These are phyloP conservation scores for Vigna reflexopilosa DNA, from an alignment of 306 rosid species.

Conservation along the genomic window DNA sequence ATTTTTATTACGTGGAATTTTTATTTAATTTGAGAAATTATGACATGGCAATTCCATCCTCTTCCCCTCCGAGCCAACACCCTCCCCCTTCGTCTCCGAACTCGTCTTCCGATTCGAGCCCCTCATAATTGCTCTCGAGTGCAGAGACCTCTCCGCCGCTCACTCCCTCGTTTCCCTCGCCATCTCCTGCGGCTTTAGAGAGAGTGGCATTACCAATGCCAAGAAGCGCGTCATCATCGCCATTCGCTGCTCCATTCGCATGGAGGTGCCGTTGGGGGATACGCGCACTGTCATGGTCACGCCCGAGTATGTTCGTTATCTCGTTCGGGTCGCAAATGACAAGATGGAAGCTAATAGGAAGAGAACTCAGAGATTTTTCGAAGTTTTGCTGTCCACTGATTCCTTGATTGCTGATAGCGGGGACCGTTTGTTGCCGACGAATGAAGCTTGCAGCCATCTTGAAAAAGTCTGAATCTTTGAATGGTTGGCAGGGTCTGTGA, in stretches of 20 bases:
- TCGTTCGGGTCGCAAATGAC: conserved; percentile 73
- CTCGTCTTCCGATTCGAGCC: conserved; percentile 94
- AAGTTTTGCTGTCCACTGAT: too few species aligned
- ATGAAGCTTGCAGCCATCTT: too few species aligned
- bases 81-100: conserved; percentile 41
- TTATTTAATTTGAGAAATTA: too few species aligned
- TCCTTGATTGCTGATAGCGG: too few species aligned
- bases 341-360: conserved; percentile 86
- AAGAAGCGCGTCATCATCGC: conserved; percentile 86
- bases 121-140: conserved; percentile 84
- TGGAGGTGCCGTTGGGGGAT: conserved; percentile 87
- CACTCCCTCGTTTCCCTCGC: conserved; percentile 81
- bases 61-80: conserved; percentile 57
- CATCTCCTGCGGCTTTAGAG: conserved; percentile 88
- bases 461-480: too few species aligned
- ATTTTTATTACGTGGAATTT: too few species aligned
- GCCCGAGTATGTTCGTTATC: conserved; percentile 71
- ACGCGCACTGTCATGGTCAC: conserved; percentile 64
- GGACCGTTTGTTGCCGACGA: too few species aligned
- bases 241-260: conserved; percentile 83
- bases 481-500: too few species aligned
- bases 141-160: conserved; percentile 77
- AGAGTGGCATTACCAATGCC: conserved; percentile 82
- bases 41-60: too few species aligned
- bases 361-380: too few species aligned